A percentile compares a stretch with the other conserved stretches of the same genome.
Conservation (phyloP, 1,139 yeast genomes). For the Blastobotrys persicus region DNA sequence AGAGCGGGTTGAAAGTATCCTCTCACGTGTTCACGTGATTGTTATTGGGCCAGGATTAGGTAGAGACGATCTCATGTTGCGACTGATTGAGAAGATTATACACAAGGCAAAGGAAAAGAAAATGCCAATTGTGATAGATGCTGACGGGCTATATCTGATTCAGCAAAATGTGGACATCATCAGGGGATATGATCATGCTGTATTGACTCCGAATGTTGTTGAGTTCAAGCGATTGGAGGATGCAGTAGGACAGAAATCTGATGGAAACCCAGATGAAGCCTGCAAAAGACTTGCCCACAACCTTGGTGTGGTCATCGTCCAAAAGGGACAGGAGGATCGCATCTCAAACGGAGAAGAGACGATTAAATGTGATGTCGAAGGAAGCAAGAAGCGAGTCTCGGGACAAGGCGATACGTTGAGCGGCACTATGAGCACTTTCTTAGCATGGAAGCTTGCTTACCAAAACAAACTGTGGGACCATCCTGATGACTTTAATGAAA, state of each 20-base stretch:
- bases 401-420: conserved; percentile 85
- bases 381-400: conserved; percentile 75
- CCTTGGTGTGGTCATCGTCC: conserved; percentile 63
- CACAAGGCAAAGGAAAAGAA: conserved; percentile 51
- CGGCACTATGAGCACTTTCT: conserved; percentile 66
- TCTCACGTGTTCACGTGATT: conserved; percentile 72
- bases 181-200: conserved; percentile 51
- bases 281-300: conserved; percentile 46
- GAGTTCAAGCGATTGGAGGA: conserved; percentile 72
- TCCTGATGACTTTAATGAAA: conserved; percentile 42
- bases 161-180: conserved; percentile 56
- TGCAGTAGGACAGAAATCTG: conserved; percentile 42
- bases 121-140: conserved; percentile 77
- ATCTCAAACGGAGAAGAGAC: conserved; percentile 49
- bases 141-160: conserved; percentile 75
- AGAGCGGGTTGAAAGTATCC: conserved; percentile 52
- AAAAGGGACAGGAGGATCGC: conserved; percentile 68
- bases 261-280: conserved; percentile 24
- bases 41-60: conserved; percentile 96
- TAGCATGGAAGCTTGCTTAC: conserved; percentile 66
- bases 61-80: conserved; percentile 66
- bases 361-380: conserved; percentile 41
- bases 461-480: conserved; percentile 53
- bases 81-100: conserved; percentile 56
- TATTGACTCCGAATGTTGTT: conserved; percentile 85